Conservation (phyloP, 1,139 yeast species). For the Sugiyamaella sp. region DNA sequence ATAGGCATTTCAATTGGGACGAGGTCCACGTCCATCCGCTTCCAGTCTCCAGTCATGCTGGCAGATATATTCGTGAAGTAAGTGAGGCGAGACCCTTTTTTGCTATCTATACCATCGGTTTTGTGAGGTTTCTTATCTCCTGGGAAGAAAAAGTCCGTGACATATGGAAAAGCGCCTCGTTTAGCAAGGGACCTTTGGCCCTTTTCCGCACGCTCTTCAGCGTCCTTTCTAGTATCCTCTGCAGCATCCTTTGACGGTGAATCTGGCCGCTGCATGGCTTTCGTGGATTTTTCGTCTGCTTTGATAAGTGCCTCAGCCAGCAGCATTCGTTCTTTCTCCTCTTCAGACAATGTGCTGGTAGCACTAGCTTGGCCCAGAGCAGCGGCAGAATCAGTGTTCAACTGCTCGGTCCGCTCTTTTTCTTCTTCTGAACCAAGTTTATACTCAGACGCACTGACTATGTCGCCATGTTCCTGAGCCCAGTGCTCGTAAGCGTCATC, state of each 20-base stretch:
- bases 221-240: too few species aligned
- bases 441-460: too few species aligned
- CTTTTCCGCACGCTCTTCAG: background rate
- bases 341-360: too few species aligned
- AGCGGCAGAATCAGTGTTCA: too few species aligned
- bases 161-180: slow-evolving; percentile 3
- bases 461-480: background rate
- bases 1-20: slow-evolving; percentile 32
- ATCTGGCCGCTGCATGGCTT: background rate
- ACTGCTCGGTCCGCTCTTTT: background rate
- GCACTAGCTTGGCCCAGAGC: too few species aligned
- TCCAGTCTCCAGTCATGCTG: slow-evolving; percentile 33
- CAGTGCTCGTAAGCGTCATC: background rate
- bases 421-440: background rate
- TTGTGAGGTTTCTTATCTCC: background rate
- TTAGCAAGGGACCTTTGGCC: background rate
- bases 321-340: too few species aligned
- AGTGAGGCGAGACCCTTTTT: background rate
- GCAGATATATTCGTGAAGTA: slow-evolving; percentile 34
- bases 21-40: slow-evolving; percentile 22
- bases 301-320: too few species aligned
- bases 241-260: background rate
- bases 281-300: background rate
- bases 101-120: background rate
- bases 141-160: slow-evolving; percentile 6